phyloP scores from a whole-genome alignment of 441 rosid genomes.

The Erodium trifolium region DNA sequence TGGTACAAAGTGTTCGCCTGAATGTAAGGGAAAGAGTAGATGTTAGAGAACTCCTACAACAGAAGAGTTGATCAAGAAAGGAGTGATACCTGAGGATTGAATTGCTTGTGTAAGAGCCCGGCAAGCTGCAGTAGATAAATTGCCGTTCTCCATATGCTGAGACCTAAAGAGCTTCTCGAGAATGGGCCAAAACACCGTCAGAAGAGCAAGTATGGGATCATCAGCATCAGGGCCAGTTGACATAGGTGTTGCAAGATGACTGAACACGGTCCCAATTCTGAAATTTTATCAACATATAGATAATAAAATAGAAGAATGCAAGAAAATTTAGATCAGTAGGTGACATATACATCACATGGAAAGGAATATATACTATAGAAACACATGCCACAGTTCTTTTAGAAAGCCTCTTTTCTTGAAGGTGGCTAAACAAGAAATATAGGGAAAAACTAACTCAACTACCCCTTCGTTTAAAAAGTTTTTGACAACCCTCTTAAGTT shows the following conservation, averaged over 20 bases:
- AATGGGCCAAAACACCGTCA: conserved; percentile 84
- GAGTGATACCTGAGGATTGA: conserved; percentile 69
- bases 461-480: no score
- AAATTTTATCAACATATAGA: conserved; percentile 15
- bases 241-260: conserved; percentile 56
- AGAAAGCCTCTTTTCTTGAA: not conserved
- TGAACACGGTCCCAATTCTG: conserved; percentile 87
- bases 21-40: not conserved
- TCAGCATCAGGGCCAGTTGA: conserved; percentile 46
- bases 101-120: conserved; percentile 86
- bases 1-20: conserved; percentile 78
- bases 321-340: not conserved
- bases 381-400: not conserved
- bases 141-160: conserved; percentile 76
- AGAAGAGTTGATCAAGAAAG: not conserved
- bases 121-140: conserved; percentile 78
- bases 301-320: conserved; percentile 13
- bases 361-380: not conserved
- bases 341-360: not conserved
- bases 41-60: not conserved
- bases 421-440: not conserved
- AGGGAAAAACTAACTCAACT: no score
- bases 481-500: no score
- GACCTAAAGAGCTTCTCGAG: conserved; percentile 80
- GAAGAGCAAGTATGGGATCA: conserved; percentile 54